These are phyloP conservation scores for Russula abietina DNA, from an alignment of 768 basidiomycete species.

Conservation along the genomic window DNA sequence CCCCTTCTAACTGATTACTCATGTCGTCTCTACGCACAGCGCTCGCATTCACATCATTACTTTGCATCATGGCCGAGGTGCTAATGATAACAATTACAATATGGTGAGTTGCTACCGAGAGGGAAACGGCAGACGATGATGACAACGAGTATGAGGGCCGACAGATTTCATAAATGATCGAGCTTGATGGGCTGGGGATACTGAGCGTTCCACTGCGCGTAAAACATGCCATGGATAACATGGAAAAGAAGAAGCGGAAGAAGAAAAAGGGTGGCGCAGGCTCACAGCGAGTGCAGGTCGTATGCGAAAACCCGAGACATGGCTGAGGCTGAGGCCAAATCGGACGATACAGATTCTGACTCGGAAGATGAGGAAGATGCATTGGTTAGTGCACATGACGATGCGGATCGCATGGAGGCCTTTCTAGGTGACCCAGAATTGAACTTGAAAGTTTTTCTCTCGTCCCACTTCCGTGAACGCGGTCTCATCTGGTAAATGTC, in stretches of 20 bases:
- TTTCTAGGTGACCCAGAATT: conserved; percentile 63
- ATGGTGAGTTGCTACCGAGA: too few species aligned
- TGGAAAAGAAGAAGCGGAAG: conserved; percentile 50
- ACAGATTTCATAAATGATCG: conserved; percentile 40
- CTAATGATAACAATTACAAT: too few species aligned
- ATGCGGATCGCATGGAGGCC: conserved; percentile 32
- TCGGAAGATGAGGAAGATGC: conserved; percentile 35
- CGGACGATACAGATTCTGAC: conserved; percentile 17
- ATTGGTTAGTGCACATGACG: not conserved
- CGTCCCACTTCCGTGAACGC: conserved; percentile 59
- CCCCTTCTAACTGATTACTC: too few species aligned
- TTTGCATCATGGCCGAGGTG: too few species aligned
- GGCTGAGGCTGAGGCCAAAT: conserved; percentile 35
- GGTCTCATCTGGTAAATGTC: conserved; percentile 59
- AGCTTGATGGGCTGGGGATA: conserved; percentile 62
- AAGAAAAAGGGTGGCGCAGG: conserved; percentile 37
- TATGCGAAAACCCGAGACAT: conserved; percentile 34
- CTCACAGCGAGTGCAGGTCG: conserved; percentile 25
- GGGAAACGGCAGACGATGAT: too few species aligned
- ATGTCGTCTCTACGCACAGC: too few species aligned
- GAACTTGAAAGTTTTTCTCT: conserved; percentile 57
- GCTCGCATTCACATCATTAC: too few species aligned
- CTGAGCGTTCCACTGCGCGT: conserved; percentile 52
- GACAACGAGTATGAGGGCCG: conserved; percentile 18
- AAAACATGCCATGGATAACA: conserved; percentile 49